phyloP scores from a whole-genome alignment of 352 stramenopile genomes.

The Globisporangium orthogonon region DNA sequence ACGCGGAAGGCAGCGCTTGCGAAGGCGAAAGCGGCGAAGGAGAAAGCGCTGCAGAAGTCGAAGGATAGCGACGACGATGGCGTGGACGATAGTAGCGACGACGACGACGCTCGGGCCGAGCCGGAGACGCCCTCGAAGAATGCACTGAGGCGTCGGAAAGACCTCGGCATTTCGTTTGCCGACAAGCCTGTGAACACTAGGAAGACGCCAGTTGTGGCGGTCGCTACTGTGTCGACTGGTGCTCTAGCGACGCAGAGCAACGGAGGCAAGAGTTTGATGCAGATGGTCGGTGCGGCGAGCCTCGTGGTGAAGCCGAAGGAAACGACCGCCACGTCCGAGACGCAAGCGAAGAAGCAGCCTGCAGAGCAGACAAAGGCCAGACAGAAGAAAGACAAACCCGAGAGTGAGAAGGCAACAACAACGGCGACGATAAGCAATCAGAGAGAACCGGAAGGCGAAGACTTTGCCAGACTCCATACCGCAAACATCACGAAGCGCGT shows the following conservation, averaged over 20 bases:
- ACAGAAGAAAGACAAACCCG: not conserved
- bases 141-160: slow-evolving; percentile 16
- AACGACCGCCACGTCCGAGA: not conserved
- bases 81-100: not conserved
- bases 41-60: slow-evolving; percentile 21
- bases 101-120: slow-evolving; percentile 2
- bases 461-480: slow-evolving; percentile 5
- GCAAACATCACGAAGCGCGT: slow-evolving; percentile 14
- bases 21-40: slow-evolving; percentile 19
- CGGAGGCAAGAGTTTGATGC: slow-evolving; percentile 14
- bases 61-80: slow-evolving; percentile 6
- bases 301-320: slow-evolving; percentile 4
- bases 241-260: not conserved
- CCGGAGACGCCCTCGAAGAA: slow-evolving; percentile 15
- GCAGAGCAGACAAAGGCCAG: not conserved
- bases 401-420: not conserved
- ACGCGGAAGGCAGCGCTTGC: slow-evolving; percentile 32
- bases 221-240: not conserved
- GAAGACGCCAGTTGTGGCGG: not conserved
- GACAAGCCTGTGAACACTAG: not conserved
- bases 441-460: slow-evolving; percentile 9
- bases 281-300: slow-evolving; percentile 10
- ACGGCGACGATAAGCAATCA: not conserved
- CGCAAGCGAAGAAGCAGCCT: not conserved
- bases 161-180: slow-evolving; percentile 9